phyloP scores from a whole-genome alignment of 2,329 filamentous ascomycete genomes.

The Juglanconis juglandina region DNA sequence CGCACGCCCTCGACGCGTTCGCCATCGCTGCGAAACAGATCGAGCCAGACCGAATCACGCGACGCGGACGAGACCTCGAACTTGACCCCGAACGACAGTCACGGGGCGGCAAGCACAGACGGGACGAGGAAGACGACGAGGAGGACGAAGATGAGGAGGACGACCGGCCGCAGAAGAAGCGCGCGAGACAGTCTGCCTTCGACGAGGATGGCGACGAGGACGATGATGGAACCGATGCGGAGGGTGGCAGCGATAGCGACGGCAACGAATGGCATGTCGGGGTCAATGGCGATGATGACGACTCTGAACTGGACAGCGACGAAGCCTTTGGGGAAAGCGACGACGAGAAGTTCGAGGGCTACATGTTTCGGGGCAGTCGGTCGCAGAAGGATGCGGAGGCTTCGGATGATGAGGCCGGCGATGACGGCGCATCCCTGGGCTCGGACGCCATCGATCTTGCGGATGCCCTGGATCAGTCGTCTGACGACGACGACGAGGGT shows the following conservation, averaged over 20 bases:
- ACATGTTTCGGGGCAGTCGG: constrained; percentile 51
- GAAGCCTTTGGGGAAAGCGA: constrained; percentile 89
- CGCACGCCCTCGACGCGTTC: constrained; percentile 55
- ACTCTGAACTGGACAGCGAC: constrained; percentile 64
- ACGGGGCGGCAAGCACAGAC: constrained; percentile 36
- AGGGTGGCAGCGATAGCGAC: constrained; percentile 78
- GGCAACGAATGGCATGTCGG: constrained; percentile 84
- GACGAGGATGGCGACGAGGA: constrained; percentile 41
- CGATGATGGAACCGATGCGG: constrained; percentile 55
- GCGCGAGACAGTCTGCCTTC: constrained; percentile 35
- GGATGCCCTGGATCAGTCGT: constrained; percentile 25
- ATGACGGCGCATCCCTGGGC: constrained; percentile 39
- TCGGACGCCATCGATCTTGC: constrained; percentile 25
- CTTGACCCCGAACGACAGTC: constrained; percentile 42
- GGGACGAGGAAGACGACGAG: constrained; percentile 46
- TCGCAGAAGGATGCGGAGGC: constrained; percentile 31
- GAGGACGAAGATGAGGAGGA: constrained; percentile 65
- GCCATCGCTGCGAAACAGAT: constrained; percentile 54
- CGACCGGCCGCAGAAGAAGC: constrained; percentile 45
- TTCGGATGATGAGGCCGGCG: constrained; percentile 42
- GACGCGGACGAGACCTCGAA: constrained; percentile 46
- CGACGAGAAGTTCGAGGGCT: constrained; percentile 78
- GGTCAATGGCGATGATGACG: constrained; percentile 54
- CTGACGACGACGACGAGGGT: constrained; percentile 50
- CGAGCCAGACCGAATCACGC: constrained; percentile 32